phyloP scores from a whole-genome alignment of 2,329 filamentous ascomycete genomes.

The Pseudogymnoascus sp. region DNA sequence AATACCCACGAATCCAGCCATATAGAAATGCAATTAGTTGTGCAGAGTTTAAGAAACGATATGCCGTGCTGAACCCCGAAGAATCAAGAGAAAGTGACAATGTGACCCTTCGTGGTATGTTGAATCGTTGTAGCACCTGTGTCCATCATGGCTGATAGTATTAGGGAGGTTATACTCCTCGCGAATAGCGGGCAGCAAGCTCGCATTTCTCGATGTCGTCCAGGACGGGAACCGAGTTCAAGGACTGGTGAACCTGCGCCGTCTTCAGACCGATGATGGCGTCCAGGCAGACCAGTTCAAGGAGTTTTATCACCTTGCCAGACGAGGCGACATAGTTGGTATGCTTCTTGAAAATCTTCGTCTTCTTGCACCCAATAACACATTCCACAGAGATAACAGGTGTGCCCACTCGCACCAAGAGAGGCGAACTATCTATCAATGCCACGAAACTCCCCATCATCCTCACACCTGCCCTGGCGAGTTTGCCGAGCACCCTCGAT shows the following conservation, averaged over 20 bases:
- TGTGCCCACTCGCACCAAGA: conserved; percentile 55
- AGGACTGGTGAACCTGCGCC: conserved; percentile 61
- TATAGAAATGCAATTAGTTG: conserved; percentile 30
- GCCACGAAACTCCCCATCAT: conserved; percentile 60
- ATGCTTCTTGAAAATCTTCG: conserved; percentile 32
- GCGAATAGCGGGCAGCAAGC: conserved; percentile 63
- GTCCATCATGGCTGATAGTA: conserved; percentile 18
- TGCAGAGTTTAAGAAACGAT: conserved; percentile 22
- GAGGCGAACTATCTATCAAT: conserved; percentile 69
- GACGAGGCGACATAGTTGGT: conserved; percentile 79
- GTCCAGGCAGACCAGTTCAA: conserved; percentile 41
- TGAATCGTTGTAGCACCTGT: conserved; percentile 12
- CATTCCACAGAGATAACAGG: conserved; percentile 50
- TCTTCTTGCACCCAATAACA: conserved; percentile 14
- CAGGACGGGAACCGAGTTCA: conserved; percentile 67
- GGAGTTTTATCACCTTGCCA: conserved; percentile 54
- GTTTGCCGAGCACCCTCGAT: conserved; percentile 61
- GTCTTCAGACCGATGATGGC: conserved; percentile 30
- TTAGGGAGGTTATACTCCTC: conserved; percentile 66
- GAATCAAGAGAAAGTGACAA: conserved; percentile 13
- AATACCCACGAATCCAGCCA: conserved; percentile 45
- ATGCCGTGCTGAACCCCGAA: conserved; percentile 33
- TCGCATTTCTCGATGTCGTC: conserved; percentile 75
- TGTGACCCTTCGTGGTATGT: conserved; percentile 24
- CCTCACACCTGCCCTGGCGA: conserved; percentile 69